phyloP scores from a whole-genome alignment of 164 flowering plant genomes.

The Chimonanthus salicifolius region DNA sequence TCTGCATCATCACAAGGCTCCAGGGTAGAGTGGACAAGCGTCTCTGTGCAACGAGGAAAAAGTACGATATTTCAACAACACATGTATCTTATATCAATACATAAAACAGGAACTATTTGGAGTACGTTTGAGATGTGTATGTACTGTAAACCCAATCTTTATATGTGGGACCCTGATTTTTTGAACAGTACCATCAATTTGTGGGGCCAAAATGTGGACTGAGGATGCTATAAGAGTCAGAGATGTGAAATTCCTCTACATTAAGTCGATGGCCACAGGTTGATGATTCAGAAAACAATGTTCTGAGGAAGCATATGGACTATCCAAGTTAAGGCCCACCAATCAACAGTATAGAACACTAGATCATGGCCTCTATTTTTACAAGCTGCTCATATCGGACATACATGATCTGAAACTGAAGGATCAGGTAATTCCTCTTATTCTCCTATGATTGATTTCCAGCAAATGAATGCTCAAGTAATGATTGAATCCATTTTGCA shows the following conservation, averaged over 20 bases:
- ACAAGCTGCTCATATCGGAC: no score
- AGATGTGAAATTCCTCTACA: no score
- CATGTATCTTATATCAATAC: not conserved
- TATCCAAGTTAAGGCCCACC: not conserved
- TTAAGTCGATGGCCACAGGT: no score
- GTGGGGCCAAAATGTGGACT: no score
- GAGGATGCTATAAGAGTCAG: no score
- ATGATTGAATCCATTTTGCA: not conserved
- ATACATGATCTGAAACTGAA: not conserved
- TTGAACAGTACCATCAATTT: no score
- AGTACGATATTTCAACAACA: not conserved
- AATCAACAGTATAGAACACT: not conserved
- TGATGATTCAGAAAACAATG: not conserved
- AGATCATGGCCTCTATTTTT: no score
- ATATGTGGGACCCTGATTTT: no score
- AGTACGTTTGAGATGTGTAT: no score
- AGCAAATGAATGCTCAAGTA: not conserved
- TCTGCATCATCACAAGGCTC: conserved; percentile 81
- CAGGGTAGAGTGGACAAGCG: conserved; percentile 89
- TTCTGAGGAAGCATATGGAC: not conserved
- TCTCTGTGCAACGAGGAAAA: conserved; percentile 51
- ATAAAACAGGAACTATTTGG: not conserved
- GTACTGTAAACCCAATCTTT: no score
- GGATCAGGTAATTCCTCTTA: not conserved
- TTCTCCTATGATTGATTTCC: not conserved